Evolutionary conservation across 192 early-diverging fungal genomes (phyloP), one percentile per base, ranked within the genome.

Genomic region (Chytriomyces confervae): DNA sequence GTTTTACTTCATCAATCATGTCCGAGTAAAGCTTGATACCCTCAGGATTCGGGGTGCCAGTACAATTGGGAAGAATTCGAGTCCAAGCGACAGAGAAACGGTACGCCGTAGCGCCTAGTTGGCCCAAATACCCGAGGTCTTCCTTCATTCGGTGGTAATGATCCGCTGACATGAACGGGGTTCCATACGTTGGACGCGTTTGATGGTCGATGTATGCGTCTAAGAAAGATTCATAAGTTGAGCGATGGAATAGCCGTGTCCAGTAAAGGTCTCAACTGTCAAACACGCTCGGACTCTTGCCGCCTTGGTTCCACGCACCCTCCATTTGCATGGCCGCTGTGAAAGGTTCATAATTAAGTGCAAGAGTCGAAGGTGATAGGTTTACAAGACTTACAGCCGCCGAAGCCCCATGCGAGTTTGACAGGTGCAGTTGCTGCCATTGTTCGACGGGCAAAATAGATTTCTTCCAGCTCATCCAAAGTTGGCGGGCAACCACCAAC

Each of bases 291-390:
- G 66, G 68, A 9, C 82, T 78, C 51, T 84, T 84, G n/a, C 85
- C 86, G 61, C 78, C 86, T 36, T 8, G 66, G 57, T 87, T 83
- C 85, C 79, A 81, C 0, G 69, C 71, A 64, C 86, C 86, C 69
- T 87, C 86, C 36, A 82, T 86, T 50, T 86, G 85, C 53, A 75
- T 62, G 29, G 82, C 83, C 7, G 87, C 66, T 23, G 84, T 82
- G 45, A 79, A 74, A 50, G 36, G 4, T 36, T 51, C 43, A 69
- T 85, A 84, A 82, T 84, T 86, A n/a, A 43, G 9, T 48, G 69
- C 16, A 57, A 51, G 7, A 82, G 49, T 36, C 24, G 69, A 74
- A 1, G 43, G 29, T 8, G 6, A 18, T 63, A 44, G 18, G 1
- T 11, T 20, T 0, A 27, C 3, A 10, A 10, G 13, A 72, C 71